Evolutionary conservation across 148 eudicot species (phyloP), one percentile per base, ranked within the genome.

Genomic region (Silene latifolia): DNA sequence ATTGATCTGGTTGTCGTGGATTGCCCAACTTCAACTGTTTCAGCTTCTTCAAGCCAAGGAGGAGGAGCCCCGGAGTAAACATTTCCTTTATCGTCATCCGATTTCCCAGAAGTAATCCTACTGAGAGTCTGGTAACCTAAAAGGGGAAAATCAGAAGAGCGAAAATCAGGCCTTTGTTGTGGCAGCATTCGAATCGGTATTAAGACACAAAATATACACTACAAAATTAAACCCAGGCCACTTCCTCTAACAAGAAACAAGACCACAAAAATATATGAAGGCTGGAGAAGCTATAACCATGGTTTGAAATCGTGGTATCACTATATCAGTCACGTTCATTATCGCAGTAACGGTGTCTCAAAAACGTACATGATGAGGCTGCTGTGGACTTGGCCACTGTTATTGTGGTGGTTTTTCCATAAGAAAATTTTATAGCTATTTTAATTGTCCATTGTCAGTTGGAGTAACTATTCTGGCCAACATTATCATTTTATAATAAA

Each of bases 1-100:
- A 39, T 77, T 67, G 57, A 32, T 62, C 51, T 42, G 35, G 60
- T 8, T 58, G 19, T 24, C 54, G 59, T 69, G 53, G 58, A 20
- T 24, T 72, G 77, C 60, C 71, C 73, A 72, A 79, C 72, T 15
- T 61, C 48, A 9, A 60, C 66, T 70, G 77, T 79, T 60, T 87
- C 88, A 72, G 79, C 66, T 78, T 85, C 86, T 80, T 83, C 84
- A 54, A 94, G 85, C 98, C 97, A 94, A 75, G 98, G 98, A 62
- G 97, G 97, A 65, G 88, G 89, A 44, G 92, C 98, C 77, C 96
- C 98, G 72, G 93, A 83, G 79, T 92, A 90, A 71, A 95, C 90
- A 76, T 95, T 95, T 79, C 92, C 92, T 82, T 74, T 79, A 44
- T 74, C 69, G 27, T 67, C 76, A 23, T 78, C 89, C 71, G 42